A percentile compares a stretch with the other conserved stretches of the same genome.
Evolutionary conservation across 805 yeast genomes (phyloP).

Genomic region (Candida arabinofermentans): DNA sequence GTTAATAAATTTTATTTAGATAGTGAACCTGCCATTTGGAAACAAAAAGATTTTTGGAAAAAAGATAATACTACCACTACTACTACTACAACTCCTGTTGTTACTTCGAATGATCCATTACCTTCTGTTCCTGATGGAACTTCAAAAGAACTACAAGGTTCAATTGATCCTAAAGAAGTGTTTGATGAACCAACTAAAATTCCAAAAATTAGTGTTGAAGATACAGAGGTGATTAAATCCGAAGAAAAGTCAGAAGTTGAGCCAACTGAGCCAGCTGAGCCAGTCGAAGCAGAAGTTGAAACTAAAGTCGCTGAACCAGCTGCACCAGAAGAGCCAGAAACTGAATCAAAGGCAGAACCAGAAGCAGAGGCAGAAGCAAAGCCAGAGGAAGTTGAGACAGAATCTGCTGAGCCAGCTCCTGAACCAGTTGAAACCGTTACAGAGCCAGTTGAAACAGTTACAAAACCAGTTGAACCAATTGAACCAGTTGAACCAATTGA

Average conservation of each 20-base stretch:
- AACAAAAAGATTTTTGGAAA: constrained; percentile 41
- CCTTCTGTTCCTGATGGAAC: constrained; percentile 2
- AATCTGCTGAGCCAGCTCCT: background rate
- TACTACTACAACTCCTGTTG: constrained; percentile 1
- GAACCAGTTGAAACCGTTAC: background rate
- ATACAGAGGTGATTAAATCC: constrained; percentile 3
- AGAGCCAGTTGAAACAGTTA: background rate
- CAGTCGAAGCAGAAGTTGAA: background rate
- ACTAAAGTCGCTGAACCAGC: constrained; percentile 1
- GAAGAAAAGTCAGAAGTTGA: constrained; percentile 6
- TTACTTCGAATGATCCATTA: background rate
- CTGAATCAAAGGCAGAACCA: background rate
- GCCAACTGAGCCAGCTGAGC: constrained; percentile 3
- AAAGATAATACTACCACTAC: constrained; percentile 2
- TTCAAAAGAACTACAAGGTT: constrained; percentile 7
- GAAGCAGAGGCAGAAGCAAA: constrained; percentile 1
- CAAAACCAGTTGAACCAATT: constrained; percentile 4
- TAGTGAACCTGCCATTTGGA: constrained; percentile 40
- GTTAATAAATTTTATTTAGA: constrained; percentile 82
- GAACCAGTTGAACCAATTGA: constrained; percentile 3
- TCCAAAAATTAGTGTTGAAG: constrained; percentile 11
- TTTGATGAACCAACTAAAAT: constrained; percentile 2
- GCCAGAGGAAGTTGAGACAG: constrained; percentile 1
- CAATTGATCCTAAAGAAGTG: constrained; percentile 14
- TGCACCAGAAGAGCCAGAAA: background rate